Conservation (phyloP, 768 basidiomycete genomes). For the Tephrocybe sp. region DNA sequence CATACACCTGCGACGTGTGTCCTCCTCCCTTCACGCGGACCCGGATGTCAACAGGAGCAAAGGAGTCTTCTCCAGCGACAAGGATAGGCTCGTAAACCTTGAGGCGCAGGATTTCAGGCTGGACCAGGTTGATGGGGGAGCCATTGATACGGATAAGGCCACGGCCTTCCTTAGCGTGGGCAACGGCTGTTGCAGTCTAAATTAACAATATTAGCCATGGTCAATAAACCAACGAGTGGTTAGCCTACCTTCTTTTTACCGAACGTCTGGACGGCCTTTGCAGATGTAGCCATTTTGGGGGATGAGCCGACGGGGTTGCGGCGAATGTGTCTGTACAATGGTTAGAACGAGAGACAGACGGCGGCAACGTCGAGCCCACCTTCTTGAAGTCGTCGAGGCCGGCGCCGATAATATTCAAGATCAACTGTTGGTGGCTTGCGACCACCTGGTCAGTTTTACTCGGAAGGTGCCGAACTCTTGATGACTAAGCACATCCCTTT, state of each 20-base stretch:
- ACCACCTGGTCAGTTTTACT: constrained; percentile 36
- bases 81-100: constrained; percentile 98
- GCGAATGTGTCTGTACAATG: constrained; percentile 11
- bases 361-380: constrained; percentile 24
- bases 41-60: constrained; percentile 88
- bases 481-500: constrained; percentile 33
- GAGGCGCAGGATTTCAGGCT: constrained; percentile 93
- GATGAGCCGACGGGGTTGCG: constrained; percentile 26
- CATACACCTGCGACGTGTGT: constrained; percentile 98
- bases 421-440: constrained; percentile 35
- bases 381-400: constrained; percentile 45
- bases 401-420: constrained; percentile 34
- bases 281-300: constrained; percentile 64
- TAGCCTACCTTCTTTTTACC: constrained; percentile 96
- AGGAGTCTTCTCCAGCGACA: constrained; percentile 87
- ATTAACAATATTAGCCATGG: neutral
- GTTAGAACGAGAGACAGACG: neutral
- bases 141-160: constrained; percentile 97
- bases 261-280: constrained; percentile 96
- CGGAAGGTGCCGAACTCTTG: constrained; percentile 28
- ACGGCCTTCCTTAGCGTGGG: constrained; percentile 93
- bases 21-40: constrained; percentile 99
- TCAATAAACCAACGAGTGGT: constrained; percentile 1
- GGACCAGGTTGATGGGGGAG: constrained; percentile 92
- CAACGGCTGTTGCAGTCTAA: constrained; percentile 97